Conservation (phyloP, 2,329 filamentous ascomycete species). For the Aspergillus hortae region DNA sequence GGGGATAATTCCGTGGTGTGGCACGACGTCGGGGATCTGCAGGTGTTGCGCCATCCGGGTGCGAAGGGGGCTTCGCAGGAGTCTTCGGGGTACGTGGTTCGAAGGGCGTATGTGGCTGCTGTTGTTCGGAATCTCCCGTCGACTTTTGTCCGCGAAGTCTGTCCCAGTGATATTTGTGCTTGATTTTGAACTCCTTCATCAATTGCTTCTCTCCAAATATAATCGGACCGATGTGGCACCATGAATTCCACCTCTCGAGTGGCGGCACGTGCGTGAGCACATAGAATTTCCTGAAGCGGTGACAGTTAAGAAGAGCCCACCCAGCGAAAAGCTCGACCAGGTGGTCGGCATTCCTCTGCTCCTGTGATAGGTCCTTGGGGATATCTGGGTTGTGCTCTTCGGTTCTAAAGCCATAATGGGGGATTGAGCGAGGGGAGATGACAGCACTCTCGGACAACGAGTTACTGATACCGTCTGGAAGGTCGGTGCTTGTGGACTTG, state of each 20-base stretch:
- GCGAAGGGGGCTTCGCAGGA: background rate
- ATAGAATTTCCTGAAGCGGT: slow-evolving; percentile 30
- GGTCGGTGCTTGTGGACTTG: slow-evolving; percentile 1
- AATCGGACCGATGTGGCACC: slow-evolving; percentile 25
- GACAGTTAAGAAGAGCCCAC: slow-evolving; percentile 30
- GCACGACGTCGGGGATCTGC: background rate
- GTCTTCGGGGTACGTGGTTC: slow-evolving; percentile 12
- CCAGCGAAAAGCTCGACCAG: slow-evolving; percentile 39
- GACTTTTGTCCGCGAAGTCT: slow-evolving; percentile 2
- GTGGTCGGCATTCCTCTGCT: slow-evolving; percentile 32
- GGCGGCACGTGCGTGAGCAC: slow-evolving; percentile 24
- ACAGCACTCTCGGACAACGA: slow-evolving; percentile 24
- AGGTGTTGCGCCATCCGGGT: background rate
- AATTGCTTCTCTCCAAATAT: background rate
- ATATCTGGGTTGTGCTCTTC: slow-evolving; percentile 21
- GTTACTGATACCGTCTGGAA: slow-evolving; percentile 21
- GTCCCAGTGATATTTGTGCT: slow-evolving; percentile 11
- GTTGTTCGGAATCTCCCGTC: background rate
- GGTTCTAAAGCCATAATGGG: slow-evolving; percentile 25
- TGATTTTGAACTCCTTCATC: slow-evolving; percentile 14
- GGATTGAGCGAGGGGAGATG: slow-evolving; percentile 25
- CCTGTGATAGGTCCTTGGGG: slow-evolving; percentile 23
- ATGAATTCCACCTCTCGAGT: slow-evolving; percentile 25
- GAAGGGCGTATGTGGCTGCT: slow-evolving; percentile 4
- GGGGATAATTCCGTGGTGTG: slow-evolving; percentile 6